These are phyloP conservation scores for Camellia sinensis DNA, from an alignment of 148 eudicot species.

Conservation along the genomic window DNA sequence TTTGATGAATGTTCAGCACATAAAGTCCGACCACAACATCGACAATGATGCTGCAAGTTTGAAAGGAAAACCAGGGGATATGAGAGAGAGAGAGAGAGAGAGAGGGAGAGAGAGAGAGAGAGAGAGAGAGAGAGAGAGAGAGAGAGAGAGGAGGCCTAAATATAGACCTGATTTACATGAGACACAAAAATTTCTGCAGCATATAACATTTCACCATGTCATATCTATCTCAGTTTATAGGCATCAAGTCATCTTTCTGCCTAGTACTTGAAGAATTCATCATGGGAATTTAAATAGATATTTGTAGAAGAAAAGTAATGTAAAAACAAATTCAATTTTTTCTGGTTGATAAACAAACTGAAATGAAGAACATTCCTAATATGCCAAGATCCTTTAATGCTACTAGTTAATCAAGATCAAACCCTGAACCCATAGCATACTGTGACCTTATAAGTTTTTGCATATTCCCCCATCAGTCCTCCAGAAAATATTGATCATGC, in stretches of 20 bases:
- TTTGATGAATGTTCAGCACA: constrained; percentile 88
- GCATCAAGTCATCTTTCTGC: neutral
- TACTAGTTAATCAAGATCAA: neutral
- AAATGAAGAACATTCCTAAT: neutral
- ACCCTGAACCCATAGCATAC: neutral
- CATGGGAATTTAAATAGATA: neutral
- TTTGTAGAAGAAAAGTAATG: neutral
- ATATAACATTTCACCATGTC: constrained; percentile 2
- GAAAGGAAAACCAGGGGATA: constrained; percentile 2
- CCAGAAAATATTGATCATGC: neutral
- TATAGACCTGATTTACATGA: neutral
- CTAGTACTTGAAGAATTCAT: neutral
- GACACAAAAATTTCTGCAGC: neutral
- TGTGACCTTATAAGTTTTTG: neutral
- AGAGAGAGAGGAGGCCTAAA: constrained; percentile 4
- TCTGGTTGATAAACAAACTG: neutral
- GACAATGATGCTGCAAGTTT: constrained; percentile 82
- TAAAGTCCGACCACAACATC: constrained; percentile 88
- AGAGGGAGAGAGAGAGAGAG: neutral
- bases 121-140: constrained; percentile 10
- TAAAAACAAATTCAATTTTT: neutral
- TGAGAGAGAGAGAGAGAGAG: neutral
- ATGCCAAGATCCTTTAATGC: no score
- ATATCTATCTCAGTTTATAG: neutral
- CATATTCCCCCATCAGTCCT: neutral